Base-by-base conservation (phyloP, 2,329 filamentous ascomycete species). In the Fusarium nisikadoi region DNA sequence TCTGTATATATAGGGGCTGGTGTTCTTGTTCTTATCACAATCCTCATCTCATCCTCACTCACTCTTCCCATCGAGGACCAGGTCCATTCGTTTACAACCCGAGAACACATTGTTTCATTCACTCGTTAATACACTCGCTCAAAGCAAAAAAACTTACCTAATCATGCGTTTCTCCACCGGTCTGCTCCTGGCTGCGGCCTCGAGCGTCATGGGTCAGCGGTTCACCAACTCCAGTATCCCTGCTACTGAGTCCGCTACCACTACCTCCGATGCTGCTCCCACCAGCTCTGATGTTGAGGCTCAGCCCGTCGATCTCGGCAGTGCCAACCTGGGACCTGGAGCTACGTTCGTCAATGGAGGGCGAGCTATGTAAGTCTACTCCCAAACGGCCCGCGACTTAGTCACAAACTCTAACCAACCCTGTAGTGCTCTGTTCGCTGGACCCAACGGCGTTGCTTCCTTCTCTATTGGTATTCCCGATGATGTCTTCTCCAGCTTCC, bases 31-130 rank as follows among this genome's bases (percentile, higher is more conserved):
- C 20, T 61, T 17, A 38, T n/a, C n/a, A 23, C 47, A 20, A 23
- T 58, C 14, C 17, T 49, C 62, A 64, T 57, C 70, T 73, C 70
- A 67, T 73, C 70, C 70, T 73, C 70, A 63, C 43, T 33, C 10
- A 53, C 14, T 39, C 60, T 73, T 73, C 66, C 55, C 70, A 71
- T 54, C 33, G 70, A 73, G 70, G 70, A 54, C 39, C 65, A 71
- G 70, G 36, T 68, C 9, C 71, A 74, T 43, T 73, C 71, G 39
- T 73, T 73, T 72, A 55, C 53, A 46, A 61, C 39, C 38, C 49
- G 60, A 61, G 36, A 71, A 61, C 23, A 52, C 55, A 52, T 45
- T 63, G 45, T 23, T 66, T 12, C 62, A 61, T 52, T 62, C 69
- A 23, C 17, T 71, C 58, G 31, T 53, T 20, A 35, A 50, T 35